Evolutionary conservation across 257 asterid species (phyloP), one percentile per base, ranked within the genome.

Genomic region (Agastache rugosa): DNA sequence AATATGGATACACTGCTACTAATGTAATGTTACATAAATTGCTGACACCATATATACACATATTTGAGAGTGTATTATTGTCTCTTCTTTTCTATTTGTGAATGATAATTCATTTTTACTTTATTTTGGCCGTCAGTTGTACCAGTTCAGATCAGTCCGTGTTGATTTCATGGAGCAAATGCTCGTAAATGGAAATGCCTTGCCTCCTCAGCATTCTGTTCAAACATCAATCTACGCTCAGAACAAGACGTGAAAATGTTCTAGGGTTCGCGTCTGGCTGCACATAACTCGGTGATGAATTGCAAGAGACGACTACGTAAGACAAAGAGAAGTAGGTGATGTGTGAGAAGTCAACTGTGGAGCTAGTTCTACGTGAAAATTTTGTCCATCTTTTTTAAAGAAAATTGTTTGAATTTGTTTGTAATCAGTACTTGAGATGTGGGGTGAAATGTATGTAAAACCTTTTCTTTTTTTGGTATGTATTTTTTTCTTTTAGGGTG

Each of bases 141-240:
- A 94, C 76, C 87, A 86, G 84, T 90, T 92, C 86, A 87, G 86
- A 76, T 89, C 97, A 17, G 89, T 92, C 41, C 96, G 99, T 6
- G 87, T 89, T 17, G 97, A 94, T 73, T 90, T 87, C 85, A 56
- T 90, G 83, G 93, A 92, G 76, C 99, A 94, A 86, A 81, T 92
- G 77, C 86, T 92, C 14, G 97, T 94, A 73, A 94, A 94, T 75
- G 97, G 98, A 74, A 90, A 86, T 69, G 64, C 78, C 58, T 55
- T 90, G 82, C 72, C 91, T 0, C 85, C 85, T 41, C 85, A 77
- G 51, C 82, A 83, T 39, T 87, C 88, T 44, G 85, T 84, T 58
- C 90, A 76, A 70, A 82, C 95, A 31, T 90, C 97, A 50, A 87
- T 94, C 39, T 87, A 74, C 48, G 92, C 97, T 11, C 96, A 91